phyloP scores from a whole-genome alignment of 129 eudicot genomes.

The Tagetes erecta region DNA sequence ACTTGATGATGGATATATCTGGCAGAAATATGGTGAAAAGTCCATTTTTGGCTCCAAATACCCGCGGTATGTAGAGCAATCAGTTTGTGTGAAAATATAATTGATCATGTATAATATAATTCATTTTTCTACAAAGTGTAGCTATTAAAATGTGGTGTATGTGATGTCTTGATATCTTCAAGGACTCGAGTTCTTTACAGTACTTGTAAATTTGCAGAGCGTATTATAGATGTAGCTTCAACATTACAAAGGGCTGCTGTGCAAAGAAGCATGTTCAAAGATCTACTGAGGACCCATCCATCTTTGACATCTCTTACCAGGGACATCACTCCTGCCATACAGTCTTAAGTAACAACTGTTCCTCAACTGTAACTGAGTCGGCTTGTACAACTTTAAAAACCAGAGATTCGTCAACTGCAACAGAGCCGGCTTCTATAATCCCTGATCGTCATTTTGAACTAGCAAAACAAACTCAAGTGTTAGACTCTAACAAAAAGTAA shows the following conservation, averaged over 20 bases:
- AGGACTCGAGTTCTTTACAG: neutral
- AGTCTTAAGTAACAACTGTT: neutral
- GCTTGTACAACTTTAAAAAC: neutral
- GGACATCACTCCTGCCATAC: constrained; percentile 15
- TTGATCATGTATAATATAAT: neutral
- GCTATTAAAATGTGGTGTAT: neutral
- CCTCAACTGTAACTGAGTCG: neutral
- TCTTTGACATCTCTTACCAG: neutral
- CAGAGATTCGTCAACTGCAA: neutral
- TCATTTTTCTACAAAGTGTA: neutral
- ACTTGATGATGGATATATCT: constrained; percentile 21
- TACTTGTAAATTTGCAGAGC: constrained; percentile 8
- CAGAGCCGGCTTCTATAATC: constrained; percentile 10
- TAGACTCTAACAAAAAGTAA: constrained; percentile 8
- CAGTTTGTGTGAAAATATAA: neutral
- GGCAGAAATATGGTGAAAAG: constrained; percentile 5
- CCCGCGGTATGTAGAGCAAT: constrained; percentile 2
- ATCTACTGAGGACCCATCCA: constrained; percentile 6
- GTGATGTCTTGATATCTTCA: neutral
- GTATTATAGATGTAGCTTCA: constrained; percentile 3
- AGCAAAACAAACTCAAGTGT: neutral
- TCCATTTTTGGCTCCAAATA: neutral
- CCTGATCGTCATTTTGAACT: neutral
- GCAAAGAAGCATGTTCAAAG: neutral
- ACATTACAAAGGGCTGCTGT: neutral